Conservation (phyloP, 306 rosid species). For the Oemleria cerasiformis region DNA sequence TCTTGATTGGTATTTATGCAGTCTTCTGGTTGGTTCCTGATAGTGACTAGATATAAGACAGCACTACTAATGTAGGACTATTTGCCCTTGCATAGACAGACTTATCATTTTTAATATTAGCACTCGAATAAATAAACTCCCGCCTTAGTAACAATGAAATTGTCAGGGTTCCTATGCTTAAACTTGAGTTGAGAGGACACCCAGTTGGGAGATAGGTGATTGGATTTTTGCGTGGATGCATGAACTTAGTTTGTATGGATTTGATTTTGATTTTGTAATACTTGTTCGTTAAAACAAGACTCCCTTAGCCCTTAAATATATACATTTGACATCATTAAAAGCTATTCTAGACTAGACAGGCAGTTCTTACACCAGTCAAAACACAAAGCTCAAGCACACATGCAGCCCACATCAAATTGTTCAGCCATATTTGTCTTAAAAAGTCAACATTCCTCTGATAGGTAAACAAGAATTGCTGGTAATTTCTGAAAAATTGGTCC, state of each 20-base stretch:
- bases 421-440: neutral
- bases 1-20: neutral
- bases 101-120: neutral
- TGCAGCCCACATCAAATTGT: neutral
- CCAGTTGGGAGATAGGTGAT: neutral
- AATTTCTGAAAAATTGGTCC: neutral
- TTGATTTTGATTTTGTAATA: neutral
- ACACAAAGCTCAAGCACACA: neutral
- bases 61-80: neutral
- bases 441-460: neutral
- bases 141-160: neutral
- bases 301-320: neutral
- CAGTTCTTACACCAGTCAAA: neutral
- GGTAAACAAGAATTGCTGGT: neutral
- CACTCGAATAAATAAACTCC: neutral
- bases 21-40: neutral
- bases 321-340: neutral
- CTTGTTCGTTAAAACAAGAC: neutral
- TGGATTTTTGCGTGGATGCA: neutral
- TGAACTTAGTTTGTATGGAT: no score
- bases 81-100: neutral
- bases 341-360: neutral
- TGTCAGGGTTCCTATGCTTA: neutral
- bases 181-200: neutral
- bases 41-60: neutral